Percentiles rank a stretch among this genome's conserved stretches.
Evolutionary conservation across 1,284 basidiomycete genomes (phyloP).

Genomic region (Ustilago bromivora): DNA sequence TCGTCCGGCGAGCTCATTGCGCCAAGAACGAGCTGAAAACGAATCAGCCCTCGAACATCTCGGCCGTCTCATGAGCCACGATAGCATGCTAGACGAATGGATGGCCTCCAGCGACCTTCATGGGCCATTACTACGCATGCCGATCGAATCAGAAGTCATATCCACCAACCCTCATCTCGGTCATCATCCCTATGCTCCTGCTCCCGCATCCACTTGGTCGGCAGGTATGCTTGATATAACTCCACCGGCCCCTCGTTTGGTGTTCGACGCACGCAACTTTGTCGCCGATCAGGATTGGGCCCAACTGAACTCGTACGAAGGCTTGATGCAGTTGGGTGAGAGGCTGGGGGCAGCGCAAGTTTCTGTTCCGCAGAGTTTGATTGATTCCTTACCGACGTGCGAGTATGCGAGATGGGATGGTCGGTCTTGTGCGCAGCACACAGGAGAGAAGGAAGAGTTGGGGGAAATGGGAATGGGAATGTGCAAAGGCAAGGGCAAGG

Average conservation of each 20-base stretch:
- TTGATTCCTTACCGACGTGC: conserved; percentile 42
- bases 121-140: conserved; percentile 30
- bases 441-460: not conserved
- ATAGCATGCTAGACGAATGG: conserved; percentile 41
- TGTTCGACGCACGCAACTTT: conserved; percentile 43
- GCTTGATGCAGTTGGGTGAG: conserved; percentile 34
- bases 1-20: not conserved
- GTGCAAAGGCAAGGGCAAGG: conserved; percentile 33
- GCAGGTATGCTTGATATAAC: conserved; percentile 1
- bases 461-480: not conserved
- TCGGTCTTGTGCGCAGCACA: conserved; percentile 21
- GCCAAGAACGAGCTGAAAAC: conserved; percentile 20
- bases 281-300: conserved; percentile 51
- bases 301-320: conserved; percentile 41
- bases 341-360: conserved; percentile 30
- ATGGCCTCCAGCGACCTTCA: conserved; percentile 22
- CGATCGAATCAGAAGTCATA: conserved; percentile 26
- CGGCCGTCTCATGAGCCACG: conserved; percentile 41
- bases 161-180: conserved; percentile 1
- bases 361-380: conserved; percentile 31
- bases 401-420: conserved; percentile 45
- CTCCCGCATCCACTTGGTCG: conserved; percentile 26
- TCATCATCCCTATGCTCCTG: conserved; percentile 11
- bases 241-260: conserved; percentile 6
- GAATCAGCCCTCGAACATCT: conserved; percentile 47